These are phyloP conservation scores for Candida labiduridarum DNA, from an alignment of 1,139 yeast genomes.

Conservation along the genomic window DNA sequence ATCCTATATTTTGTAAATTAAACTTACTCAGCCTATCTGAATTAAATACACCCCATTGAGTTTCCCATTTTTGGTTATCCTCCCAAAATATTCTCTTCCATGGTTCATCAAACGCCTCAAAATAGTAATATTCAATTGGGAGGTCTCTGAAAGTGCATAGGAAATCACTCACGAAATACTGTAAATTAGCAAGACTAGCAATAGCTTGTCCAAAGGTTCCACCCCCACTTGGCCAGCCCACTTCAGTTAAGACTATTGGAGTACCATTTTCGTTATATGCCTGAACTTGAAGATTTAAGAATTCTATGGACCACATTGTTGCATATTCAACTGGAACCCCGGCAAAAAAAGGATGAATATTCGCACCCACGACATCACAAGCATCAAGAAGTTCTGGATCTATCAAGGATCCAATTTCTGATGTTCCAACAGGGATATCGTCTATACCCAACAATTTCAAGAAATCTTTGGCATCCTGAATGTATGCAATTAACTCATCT, in stretches of 20 bases:
- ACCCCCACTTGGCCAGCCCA: constrained; percentile 75
- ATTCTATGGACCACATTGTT: constrained; percentile 56
- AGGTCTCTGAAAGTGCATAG: constrained; percentile 45
- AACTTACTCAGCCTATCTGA: constrained; percentile 36
- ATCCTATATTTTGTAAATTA: constrained; percentile 23
- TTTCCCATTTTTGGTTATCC: constrained; percentile 58
- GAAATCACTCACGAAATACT: constrained; percentile 54
- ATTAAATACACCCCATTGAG: constrained; percentile 71
- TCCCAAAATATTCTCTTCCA: constrained; percentile 62
- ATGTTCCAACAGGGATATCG: constrained; percentile 55
- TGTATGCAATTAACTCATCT: constrained; percentile 41
- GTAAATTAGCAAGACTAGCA: constrained; percentile 49
- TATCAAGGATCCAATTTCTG: constrained; percentile 54
- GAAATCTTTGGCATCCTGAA: constrained; percentile 43
- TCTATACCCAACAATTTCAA: constrained; percentile 32
- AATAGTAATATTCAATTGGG: constrained; percentile 58
- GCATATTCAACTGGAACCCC: constrained; percentile 56
- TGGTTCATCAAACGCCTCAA: constrained; percentile 76
- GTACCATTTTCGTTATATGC: constrained; percentile 26
- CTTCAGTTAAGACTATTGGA: constrained; percentile 55
- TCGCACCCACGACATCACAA: constrained; percentile 64
- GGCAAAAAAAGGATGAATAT: constrained; percentile 69
- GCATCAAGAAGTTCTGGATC: constrained; percentile 34
- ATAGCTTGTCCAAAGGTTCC: constrained; percentile 48
- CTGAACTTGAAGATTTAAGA: constrained; percentile 45